Evolutionary conservation across 2,329 filamentous ascomycete species (phyloP).

Genomic region (Pochonia chlamydosporia): DNA sequence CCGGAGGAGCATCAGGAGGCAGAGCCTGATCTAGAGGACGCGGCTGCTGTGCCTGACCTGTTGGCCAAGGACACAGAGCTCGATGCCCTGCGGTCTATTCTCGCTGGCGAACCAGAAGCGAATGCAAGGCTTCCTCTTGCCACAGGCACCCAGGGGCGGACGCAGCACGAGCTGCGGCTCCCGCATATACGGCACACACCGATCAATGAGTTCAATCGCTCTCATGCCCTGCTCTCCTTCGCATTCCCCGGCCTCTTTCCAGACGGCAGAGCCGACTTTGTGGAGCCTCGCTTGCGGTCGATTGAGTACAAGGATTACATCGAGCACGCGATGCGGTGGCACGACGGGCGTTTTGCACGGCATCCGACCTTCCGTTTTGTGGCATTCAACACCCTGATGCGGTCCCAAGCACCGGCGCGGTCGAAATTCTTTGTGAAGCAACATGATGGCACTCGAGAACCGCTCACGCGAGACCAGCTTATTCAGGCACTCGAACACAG

Average conservation of each 20-base stretch:
- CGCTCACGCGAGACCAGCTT: conserved; percentile 2
- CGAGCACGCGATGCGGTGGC: conserved; percentile 1
- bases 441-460: not conserved
- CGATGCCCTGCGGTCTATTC: conserved; percentile 4
- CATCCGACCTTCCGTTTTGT: conserved; percentile 6
- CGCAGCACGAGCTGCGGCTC: conserved; percentile 4
- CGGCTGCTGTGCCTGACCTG: conserved; percentile 8
- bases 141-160: not conserved
- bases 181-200: not conserved
- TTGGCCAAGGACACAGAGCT: conserved; percentile 8
- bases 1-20: conserved; percentile 3
- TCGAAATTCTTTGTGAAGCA: conserved; percentile 7
- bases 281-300: conserved; percentile 1
- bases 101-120: conserved; percentile 2
- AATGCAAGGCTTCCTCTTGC: not conserved
- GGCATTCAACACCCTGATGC: conserved; percentile 8
- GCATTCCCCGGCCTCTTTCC: conserved; percentile 9
- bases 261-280: conserved; percentile 6
- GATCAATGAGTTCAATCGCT: not conserved
- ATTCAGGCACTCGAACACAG: conserved; percentile 3
- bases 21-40: conserved; percentile 6
- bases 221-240: conserved; percentile 9
- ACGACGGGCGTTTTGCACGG: conserved; percentile 4
- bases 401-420: not conserved
- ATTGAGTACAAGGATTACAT: conserved; percentile 7